Evolutionary conservation across 768 basidiomycete species (phyloP).

Genomic region (Tulasnella sp.): DNA sequence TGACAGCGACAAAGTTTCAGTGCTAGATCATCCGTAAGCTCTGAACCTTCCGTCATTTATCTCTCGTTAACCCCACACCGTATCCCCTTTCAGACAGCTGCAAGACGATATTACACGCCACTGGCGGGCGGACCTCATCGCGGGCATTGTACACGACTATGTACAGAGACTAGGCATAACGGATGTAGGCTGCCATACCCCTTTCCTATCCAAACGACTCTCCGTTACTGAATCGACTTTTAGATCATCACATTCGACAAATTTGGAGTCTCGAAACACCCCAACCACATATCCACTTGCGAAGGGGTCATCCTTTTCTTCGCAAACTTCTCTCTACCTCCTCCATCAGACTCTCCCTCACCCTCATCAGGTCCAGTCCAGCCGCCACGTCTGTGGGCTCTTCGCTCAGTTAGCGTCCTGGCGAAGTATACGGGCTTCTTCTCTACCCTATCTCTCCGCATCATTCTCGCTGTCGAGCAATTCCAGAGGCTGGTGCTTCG

Average conservation of each 20-base stretch:
- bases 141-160: slow-evolving; percentile 51
- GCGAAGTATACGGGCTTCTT: slow-evolving; percentile 48
- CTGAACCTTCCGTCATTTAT: background rate
- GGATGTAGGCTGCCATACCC: slow-evolving; percentile 40
- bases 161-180: slow-evolving; percentile 52
- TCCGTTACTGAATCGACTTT: background rate
- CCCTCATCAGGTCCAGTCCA: slow-evolving; percentile 25
- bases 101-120: slow-evolving; percentile 61
- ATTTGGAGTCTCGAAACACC: slow-evolving; percentile 70
- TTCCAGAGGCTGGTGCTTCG: background rate
- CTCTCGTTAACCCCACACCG: background rate
- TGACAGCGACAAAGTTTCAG: slow-evolving; percentile 42
- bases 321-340: slow-evolving; percentile 18
- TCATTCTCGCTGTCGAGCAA: background rate
- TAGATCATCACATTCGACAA: slow-evolving; percentile 84
- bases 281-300: slow-evolving; percentile 73
- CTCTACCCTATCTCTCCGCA: background rate
- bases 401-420: slow-evolving; percentile 49
- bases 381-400: slow-evolving; percentile 43
- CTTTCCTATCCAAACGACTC: background rate
- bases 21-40: slow-evolving; percentile 66
- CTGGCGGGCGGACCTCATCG: slow-evolving; percentile 60
- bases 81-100: slow-evolving; percentile 40
- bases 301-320: slow-evolving; percentile 45
- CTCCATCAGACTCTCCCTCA: slow-evolving; percentile 22